Evolutionary conservation across 2,329 filamentous ascomycete genomes (phyloP), one percentile per base, ranked within the genome.

Genomic region (Aureobasidium sp.): DNA sequence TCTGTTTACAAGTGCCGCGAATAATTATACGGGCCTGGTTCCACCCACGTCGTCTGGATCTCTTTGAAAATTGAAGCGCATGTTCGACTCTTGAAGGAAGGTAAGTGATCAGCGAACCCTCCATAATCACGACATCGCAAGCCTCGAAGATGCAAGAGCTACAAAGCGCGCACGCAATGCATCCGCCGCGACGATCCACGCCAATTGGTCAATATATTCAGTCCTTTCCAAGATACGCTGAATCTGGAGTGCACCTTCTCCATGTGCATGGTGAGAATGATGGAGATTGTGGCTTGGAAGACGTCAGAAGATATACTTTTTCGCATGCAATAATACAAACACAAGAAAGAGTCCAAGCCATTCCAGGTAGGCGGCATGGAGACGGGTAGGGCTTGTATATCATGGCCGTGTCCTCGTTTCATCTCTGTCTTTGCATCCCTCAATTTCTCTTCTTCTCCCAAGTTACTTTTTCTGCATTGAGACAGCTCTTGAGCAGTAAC

Each of bases 101-200:
- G 31, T 33, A 35, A 8, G 15, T 47, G 44, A 47, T 57, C 53
- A 39, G 27, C 53, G 29, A 44, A 22, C 40, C 39, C 44, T 49
- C n/a, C 24, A 33, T 12, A 53, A 61, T 52, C 58, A 61, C 58
- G 58, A 61, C 58, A 61, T 61, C 58, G 44, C 57, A 31, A 37
- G 15, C 27, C 19, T 33, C 35, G 33, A 61, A 45, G 45, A 53
- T 53, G 58, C 58, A 61, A 61, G 39, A 42, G 42, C 45, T 40
- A 14, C 35, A 37, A 60, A 6, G 35, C 45, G 39, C 29, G 47
- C 47, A 49, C 47, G 47, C 47, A 49, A 49, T 47, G 27, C 14
- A 31, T 31, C 9, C 31, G 17, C 24, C 35, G 14, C 11, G 3
- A n/a, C 9, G 8, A 15, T 9, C n/a, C 33, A 37, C 29, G 40